Evolutionary conservation across 2,329 filamentous ascomycete species (phyloP).

Genomic region (Bipolaris cookei): DNA sequence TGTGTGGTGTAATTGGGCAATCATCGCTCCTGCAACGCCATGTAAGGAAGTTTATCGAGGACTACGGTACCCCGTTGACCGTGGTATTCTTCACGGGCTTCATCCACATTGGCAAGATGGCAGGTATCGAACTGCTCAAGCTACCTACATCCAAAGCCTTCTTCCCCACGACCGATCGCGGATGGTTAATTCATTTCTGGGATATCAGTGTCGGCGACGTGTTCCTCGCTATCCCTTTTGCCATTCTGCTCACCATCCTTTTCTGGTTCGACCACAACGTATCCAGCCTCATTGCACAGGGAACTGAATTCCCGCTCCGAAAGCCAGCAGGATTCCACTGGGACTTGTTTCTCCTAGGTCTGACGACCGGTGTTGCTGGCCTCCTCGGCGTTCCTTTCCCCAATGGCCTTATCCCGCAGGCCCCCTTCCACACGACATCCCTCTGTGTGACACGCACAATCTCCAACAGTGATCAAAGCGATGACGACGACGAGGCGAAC

Average conservation of each 20-base stretch:
- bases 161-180: constrained; percentile 73
- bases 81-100: constrained; percentile 87
- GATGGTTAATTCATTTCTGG: constrained; percentile 85
- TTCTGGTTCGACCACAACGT: constrained; percentile 90
- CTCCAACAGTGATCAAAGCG: constrained; percentile 47
- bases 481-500: constrained; percentile 51
- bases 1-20: constrained; percentile 73
- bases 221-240: constrained; percentile 87
- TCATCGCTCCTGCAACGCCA: constrained; percentile 76
- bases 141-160: constrained; percentile 81
- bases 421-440: constrained; percentile 64
- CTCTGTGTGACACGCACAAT: constrained; percentile 53
- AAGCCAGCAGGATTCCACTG: constrained; percentile 68
- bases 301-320: constrained; percentile 61
- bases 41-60: constrained; percentile 81
- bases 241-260: constrained; percentile 78
- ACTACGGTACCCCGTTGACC: constrained; percentile 77
- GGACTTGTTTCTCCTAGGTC: constrained; percentile 65
- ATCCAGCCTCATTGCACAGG: constrained; percentile 63
- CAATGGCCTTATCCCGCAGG: constrained; percentile 66
- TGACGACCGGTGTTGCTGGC: constrained; percentile 62
- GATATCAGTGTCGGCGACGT: constrained; percentile 73
- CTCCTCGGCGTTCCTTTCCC: constrained; percentile 64
- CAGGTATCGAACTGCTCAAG: constrained; percentile 69
- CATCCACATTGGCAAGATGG: constrained; percentile 84